phyloP scores from a whole-genome alignment of 805 yeast genomes.

The Gaillardinia entomophila region DNA sequence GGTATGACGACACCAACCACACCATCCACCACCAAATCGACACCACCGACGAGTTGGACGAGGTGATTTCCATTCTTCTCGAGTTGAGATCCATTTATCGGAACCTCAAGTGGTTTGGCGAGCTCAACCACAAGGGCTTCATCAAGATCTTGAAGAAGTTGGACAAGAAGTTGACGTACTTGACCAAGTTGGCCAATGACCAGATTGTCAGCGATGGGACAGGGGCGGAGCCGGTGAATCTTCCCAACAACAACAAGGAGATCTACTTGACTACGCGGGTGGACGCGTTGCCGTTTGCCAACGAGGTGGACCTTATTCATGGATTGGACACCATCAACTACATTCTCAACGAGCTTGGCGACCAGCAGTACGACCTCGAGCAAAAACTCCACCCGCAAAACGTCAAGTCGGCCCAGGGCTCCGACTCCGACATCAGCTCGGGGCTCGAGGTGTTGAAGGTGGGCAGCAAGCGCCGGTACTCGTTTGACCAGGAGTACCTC shows the following conservation, averaged over 20 bases:
- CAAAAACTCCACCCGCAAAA: background rate
- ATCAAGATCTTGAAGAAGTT: constrained; percentile 83
- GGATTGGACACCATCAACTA: constrained; percentile 49
- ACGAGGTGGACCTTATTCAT: constrained; percentile 54
- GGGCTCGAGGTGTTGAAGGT: constrained; percentile 14
- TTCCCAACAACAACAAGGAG: constrained; percentile 32
- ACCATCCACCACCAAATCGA: constrained; percentile 25
- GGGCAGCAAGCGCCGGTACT: constrained; percentile 15
- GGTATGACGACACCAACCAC: constrained; percentile 15
- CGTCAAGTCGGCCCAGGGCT: background rate
- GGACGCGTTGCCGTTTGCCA: constrained; percentile 70
- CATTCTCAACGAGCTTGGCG: constrained; percentile 48
- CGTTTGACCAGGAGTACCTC: constrained; percentile 19
- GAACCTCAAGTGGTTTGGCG: constrained; percentile 91
- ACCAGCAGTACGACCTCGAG: constrained; percentile 12
- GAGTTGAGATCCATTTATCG: constrained; percentile 73
- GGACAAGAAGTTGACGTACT: constrained; percentile 60
- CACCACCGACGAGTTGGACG: constrained; percentile 37
- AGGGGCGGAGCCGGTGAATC: constrained; percentile 6
- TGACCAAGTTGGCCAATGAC: constrained; percentile 16
- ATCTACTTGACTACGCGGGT: constrained; percentile 56
- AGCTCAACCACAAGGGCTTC: constrained; percentile 85
- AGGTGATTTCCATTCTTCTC: constrained; percentile 47
- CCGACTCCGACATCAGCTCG: background rate
- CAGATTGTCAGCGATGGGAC: constrained; percentile 8